A percentile compares a stretch with the other conserved stretches of the same genome.
Conservation (phyloP, 306 rosid species). For the Rosa chinensis region DNA sequence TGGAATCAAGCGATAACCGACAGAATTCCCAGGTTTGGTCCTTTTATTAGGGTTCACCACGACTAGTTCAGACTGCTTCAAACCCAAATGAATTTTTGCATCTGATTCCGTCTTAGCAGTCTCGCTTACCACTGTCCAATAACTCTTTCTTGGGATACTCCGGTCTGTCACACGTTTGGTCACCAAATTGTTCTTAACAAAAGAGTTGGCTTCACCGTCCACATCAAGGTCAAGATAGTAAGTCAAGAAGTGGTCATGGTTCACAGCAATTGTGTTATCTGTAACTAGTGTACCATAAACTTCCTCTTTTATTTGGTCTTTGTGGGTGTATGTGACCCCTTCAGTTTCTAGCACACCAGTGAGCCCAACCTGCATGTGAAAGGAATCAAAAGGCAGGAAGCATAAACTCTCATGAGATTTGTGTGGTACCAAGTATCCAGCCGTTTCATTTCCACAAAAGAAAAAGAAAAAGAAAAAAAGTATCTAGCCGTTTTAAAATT, state of each 20-base stretch:
- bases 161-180: constrained; percentile 7
- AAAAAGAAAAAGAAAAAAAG: too few species aligned
- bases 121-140: constrained; percentile 38
- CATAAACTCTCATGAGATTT: background rate
- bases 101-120: constrained; percentile 44
- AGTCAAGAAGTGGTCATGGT: constrained; percentile 18
- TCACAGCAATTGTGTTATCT: background rate
- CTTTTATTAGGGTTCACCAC: constrained; percentile 31
- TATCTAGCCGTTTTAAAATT: too few species aligned
- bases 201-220: constrained; percentile 13
- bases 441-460: too few species aligned
- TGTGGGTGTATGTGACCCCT: background rate
- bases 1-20: constrained; percentile 57
- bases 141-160: constrained; percentile 43
- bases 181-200: background rate
- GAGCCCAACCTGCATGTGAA: constrained; percentile 3
- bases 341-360: constrained; percentile 6
- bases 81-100: constrained; percentile 38
- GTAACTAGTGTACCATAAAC: constrained; percentile 10
- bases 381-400: background rate
- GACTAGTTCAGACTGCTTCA: constrained; percentile 20
- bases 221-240: constrained; percentile 20
- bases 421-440: too few species aligned
- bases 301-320: constrained; percentile 12
- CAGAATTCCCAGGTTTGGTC: constrained; percentile 38